phyloP scores from a whole-genome alignment of 1,284 basidiomycete species.

The Laetiporus sulphureus region DNA sequence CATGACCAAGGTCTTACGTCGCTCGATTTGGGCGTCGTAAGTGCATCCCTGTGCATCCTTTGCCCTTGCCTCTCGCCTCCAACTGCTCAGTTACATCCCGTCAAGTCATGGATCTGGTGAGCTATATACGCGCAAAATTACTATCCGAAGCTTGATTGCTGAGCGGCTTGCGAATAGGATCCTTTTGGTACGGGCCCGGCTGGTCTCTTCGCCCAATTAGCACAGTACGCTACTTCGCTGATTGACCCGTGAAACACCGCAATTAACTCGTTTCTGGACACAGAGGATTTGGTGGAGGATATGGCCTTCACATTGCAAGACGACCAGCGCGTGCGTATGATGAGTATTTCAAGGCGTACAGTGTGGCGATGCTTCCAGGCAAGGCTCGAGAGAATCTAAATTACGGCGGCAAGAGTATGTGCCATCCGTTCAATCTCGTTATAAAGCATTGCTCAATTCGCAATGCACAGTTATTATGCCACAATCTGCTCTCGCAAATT shows the following conservation, averaged over 20 bases:
- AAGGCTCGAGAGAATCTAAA: slow-evolving; percentile 82
- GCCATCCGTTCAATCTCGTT: slow-evolving; percentile 12
- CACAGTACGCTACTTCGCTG: slow-evolving; percentile 37
- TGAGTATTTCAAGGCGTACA: slow-evolving; percentile 82
- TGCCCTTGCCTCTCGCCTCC: too few species aligned
- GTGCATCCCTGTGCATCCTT: slow-evolving; percentile 2
- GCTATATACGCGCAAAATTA: too few species aligned
- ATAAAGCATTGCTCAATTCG: background rate
- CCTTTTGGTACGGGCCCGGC: slow-evolving; percentile 43
- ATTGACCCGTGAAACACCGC: too few species aligned
- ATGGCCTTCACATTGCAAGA: slow-evolving; percentile 38
- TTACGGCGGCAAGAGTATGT: slow-evolving; percentile 96
- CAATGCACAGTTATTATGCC: slow-evolving; percentile 87
- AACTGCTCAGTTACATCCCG: too few species aligned
- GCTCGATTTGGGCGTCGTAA: slow-evolving; percentile 2
- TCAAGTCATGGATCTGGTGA: slow-evolving; percentile 54
- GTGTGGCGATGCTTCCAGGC: slow-evolving; percentile 80
- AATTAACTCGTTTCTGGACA: background rate
- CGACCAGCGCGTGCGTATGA: slow-evolving; percentile 64
- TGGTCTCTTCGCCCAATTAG: slow-evolving; percentile 54
- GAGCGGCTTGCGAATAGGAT: slow-evolving; percentile 42
- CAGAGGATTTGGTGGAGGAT: slow-evolving; percentile 49
- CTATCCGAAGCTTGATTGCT: too few species aligned
- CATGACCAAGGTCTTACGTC: slow-evolving; percentile 17
- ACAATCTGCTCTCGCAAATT: slow-evolving; percentile 84